Percentiles rank a stretch among this genome's conserved stretches.
These are phyloP conservation scores for Emmonsiellopsis sp. DNA, from an alignment of 2,329 filamentous ascomycete genomes.

Conservation along the genomic window DNA sequence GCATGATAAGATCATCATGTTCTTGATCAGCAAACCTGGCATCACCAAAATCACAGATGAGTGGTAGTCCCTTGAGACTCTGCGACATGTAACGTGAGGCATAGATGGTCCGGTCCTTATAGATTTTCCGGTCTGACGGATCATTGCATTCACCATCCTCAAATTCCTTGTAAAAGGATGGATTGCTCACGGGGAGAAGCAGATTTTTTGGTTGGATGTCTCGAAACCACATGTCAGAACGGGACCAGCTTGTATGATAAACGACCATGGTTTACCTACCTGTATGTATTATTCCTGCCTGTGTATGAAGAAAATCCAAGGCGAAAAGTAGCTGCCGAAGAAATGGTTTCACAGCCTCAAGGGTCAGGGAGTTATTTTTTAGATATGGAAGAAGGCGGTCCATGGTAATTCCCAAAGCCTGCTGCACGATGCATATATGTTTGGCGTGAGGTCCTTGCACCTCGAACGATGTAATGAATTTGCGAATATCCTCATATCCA, in stretches of 20 bases:
- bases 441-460: constrained; percentile 1
- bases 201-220: constrained; percentile 1
- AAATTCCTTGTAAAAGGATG: constrained; percentile 8
- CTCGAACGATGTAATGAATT: constrained; percentile 3
- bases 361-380: constrained; percentile 1
- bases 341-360: constrained; percentile 8
- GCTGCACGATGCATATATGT: constrained; percentile 15
- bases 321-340: constrained; percentile 7
- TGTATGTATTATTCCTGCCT: constrained; percentile 11
- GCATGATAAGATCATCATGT: constrained; percentile 9
- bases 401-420: constrained; percentile 12
- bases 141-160: constrained; percentile 14
- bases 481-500: constrained; percentile 2
- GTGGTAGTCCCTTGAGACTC: constrained; percentile 8
- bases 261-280: neutral
- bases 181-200: neutral
- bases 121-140: constrained; percentile 16
- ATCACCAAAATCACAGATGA: constrained; percentile 19
- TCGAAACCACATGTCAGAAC: neutral
- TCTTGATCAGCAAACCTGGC: constrained; percentile 11
- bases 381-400: constrained; percentile 2
- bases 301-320: constrained; percentile 10
- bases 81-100: constrained; percentile 5
- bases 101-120: constrained; percentile 17
- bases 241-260: neutral